Percentiles rank a stretch among this genome's conserved stretches.
Conservation (phyloP, 495 filamentous ascomycete genomes). For the Neurospora sp. region DNA sequence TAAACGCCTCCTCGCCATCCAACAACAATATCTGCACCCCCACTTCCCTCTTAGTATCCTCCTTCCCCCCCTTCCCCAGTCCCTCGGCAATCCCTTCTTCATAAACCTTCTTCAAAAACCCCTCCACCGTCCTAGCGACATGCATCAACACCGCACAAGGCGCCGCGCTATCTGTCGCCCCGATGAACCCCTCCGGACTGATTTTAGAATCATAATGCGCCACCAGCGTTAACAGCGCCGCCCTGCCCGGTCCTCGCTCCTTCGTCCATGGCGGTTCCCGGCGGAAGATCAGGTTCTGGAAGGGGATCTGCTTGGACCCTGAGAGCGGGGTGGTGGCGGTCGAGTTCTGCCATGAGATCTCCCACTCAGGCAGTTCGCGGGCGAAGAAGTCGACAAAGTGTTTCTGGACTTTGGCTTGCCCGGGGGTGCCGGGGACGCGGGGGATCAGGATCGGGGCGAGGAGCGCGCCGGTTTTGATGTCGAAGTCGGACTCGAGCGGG, state of each 20-base stretch:
- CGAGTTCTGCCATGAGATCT: constrained; percentile 71
- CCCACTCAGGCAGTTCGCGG: constrained; percentile 62
- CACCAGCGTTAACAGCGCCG: constrained; percentile 68
- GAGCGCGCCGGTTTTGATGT: constrained; percentile 55
- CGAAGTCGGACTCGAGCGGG: constrained; percentile 53
- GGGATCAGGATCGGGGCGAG: constrained; percentile 74
- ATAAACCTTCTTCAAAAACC: constrained; percentile 29
- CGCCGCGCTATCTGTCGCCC: constrained; percentile 79
- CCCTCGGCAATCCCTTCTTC: constrained; percentile 22
- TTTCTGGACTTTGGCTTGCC: constrained; percentile 55
- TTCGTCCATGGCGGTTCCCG: constrained; percentile 73
- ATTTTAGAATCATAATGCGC: constrained; percentile 86
- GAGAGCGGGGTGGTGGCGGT: constrained; percentile 62
- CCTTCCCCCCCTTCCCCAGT: constrained; percentile 21
- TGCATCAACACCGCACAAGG: constrained; percentile 86
- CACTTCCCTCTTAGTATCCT: constrained; percentile 29
- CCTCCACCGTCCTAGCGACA: constrained; percentile 32
- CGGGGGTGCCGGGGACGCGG: constrained; percentile 72
- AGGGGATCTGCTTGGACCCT: constrained; percentile 56
- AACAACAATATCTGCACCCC: constrained; percentile 80
- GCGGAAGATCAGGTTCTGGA: constrained; percentile 69
- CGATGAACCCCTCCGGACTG: constrained; percentile 69
- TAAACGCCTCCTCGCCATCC: constrained; percentile 87
- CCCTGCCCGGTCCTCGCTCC: constrained; percentile 43
- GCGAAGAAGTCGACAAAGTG: constrained; percentile 73